Base-by-base conservation (phyloP, 495 filamentous ascomycete species). In the Elaphomyces granulatus region DNA sequence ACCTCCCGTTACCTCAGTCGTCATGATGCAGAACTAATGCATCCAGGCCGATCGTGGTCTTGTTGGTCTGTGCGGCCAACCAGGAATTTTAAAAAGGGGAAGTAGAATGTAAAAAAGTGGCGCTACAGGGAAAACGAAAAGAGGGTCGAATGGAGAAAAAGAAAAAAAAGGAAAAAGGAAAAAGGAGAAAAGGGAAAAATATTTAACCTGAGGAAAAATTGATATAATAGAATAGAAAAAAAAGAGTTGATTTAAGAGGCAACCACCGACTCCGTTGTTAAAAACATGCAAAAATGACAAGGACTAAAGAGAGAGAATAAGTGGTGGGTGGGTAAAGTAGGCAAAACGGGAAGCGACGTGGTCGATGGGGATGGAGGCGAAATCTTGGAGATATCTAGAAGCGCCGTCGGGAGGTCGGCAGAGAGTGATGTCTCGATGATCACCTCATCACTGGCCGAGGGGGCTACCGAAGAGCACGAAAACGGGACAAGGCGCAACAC, bases 361-460 rank as follows among this genome's bases (percentile, higher is more conserved):
- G 35, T 41, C 17, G 42, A 39, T 33, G 46, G 51, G 14, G 48
- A 53, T 19, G 37, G 45, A 33, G 17, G 12, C 12, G 38, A 38
- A 34, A 23, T 28, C 6, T 28, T 28, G 23, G 12, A 28, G 23
- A n/a, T n/a, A n/a, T n/a, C n/a, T n/a, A n/a, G n/a, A n/a, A n/a
- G n/a, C n/a, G n/a, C n/a, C n/a, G n/a, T n/a, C n/a, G n/a, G n/a
- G n/a, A n/a, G n/a, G n/a, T n/a, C n/a, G n/a, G n/a, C n/a, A n/a
- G n/a, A n/a, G n/a, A n/a, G n/a, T n/a, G n/a, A n/a, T n/a, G n/a
- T n/a, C n/a, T n/a, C n/a, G n/a, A n/a, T n/a, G n/a, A n/a, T n/a
- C n/a, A n/a, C n/a, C n/a, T n/a, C n/a, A n/a, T n/a, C n/a, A n/a
- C n/a, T n/a, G n/a, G n/a, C n/a, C n/a, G n/a, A n/a, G n/a, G n/a